Evolutionary conservation across 2,329 filamentous ascomycete genomes (phyloP), one percentile per base, ranked within the genome.

Genomic region (Fusarium udum): DNA sequence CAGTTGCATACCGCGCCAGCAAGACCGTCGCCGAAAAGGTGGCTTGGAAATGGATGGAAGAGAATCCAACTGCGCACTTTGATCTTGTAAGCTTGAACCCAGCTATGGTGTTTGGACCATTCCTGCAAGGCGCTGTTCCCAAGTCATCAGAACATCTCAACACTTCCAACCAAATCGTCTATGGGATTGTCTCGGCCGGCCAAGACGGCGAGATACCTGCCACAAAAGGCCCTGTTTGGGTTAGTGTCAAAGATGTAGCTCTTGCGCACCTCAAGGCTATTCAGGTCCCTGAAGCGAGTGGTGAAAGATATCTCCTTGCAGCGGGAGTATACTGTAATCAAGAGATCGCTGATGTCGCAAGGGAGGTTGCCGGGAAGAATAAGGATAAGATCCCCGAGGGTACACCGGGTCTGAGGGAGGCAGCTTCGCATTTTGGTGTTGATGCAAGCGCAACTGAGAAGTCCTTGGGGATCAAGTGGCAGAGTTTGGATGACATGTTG

Each of bases 1-100:
- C 64, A 3, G 31, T 66, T 6, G 61, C 64, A 0, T 65, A 66
- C 18, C 46, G 62, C 3, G 64, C 61, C 9, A 48, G 40, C 9
- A 66, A 66, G 8, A 49, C 61, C 16, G 61, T 66, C 6, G 64
- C 64, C 11, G 64, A 66, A 28, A 48, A 49, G n/a, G 64, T 65
- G 1, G 64, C 64, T 2, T 66, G 61, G 64, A 28, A 65, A 4
- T 66, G 64, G 61, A 65, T 66, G 31, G 37, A 57, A 4, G 49
- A 58, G 11, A 66, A 65, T 7, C 26, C 49, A 3, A 14, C 36
- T 11, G 26, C 32, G 0, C 36, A 46, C 0, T 66, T 65, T 9
- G 61, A 66, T 1, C 49, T 66, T 18, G 61, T 65, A 0, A 65
- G 64, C 42, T 12, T 66, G 18, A 65, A 65, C 1, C 61, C 64